These are phyloP conservation scores for Microbotryomycetes sp. DNA, from an alignment of 1,284 basidiomycete genomes.

Conservation along the genomic window DNA sequence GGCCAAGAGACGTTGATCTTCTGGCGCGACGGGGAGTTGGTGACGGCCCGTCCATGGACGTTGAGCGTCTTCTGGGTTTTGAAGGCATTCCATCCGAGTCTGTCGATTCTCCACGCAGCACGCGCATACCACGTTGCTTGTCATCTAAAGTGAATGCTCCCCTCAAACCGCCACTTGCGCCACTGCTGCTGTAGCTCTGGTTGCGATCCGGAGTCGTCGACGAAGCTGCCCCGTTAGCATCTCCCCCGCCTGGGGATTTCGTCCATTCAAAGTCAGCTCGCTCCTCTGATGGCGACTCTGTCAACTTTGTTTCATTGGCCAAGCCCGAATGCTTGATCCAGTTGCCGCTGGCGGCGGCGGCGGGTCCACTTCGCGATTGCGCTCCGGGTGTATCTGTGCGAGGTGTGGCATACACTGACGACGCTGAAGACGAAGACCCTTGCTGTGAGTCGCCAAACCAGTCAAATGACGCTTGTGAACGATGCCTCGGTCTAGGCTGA, in stretches of 20 bases:
- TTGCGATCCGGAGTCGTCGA: neutral
- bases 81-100: neutral
- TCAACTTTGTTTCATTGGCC: neutral
- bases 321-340: neutral
- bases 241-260: neutral
- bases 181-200: neutral
- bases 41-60: neutral
- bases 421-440: no score
- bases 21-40: neutral
- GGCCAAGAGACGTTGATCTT: neutral
- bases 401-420: no score
- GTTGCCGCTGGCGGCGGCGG: no score
- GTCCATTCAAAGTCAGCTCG: neutral
- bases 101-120: neutral
- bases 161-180: neutral
- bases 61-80: neutral
- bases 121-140: constrained; percentile 12
- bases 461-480: constrained; percentile 24
- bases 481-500: constrained; percentile 1
- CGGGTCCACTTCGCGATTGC: no score
- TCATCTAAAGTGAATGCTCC: constrained; percentile 23
- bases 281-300: neutral
- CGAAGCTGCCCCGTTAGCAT: neutral
- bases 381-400: no score
- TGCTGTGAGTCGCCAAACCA: constrained; percentile 23